These are phyloP conservation scores for Euphorbia tirucalli DNA, from an alignment of 345 rosid species.

Conservation along the genomic window DNA sequence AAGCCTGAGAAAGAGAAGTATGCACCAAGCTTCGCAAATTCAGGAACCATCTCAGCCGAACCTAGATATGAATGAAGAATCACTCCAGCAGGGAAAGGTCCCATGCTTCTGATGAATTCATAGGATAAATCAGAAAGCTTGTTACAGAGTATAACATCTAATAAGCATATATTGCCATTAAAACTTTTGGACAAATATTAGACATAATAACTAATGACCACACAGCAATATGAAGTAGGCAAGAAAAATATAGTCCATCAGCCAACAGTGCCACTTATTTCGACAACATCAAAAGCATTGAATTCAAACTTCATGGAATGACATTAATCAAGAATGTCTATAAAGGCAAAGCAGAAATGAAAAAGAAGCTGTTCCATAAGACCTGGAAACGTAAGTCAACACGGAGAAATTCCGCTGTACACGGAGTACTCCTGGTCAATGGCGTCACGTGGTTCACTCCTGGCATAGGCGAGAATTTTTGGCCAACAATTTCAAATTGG, in stretches of 20 bases:
- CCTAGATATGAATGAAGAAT: slow-evolving; percentile 89
- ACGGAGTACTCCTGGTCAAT: no score
- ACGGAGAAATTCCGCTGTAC: no score
- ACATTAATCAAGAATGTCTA: neutral
- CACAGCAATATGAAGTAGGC: no score
- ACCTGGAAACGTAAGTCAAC: no score
- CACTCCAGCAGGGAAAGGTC: slow-evolving; percentile 84
- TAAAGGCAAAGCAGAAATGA: neutral
- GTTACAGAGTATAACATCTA: neutral
- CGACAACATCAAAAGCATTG: neutral
- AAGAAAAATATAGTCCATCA: neutral
- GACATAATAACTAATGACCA: neutral
- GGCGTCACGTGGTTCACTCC: no score
- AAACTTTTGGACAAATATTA: neutral
- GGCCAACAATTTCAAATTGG: neutral
- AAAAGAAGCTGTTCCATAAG: no score
- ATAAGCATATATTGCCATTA: neutral
- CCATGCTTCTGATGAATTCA: slow-evolving; percentile 43
- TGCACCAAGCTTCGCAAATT: slow-evolving; percentile 79
- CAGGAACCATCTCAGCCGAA: slow-evolving; percentile 96
- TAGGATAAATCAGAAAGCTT: neutral
- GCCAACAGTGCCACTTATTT: neutral
- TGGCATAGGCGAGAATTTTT: no score
- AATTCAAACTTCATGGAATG: neutral
- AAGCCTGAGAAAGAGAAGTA: slow-evolving; percentile 93